Evolutionary conservation across 352 stramenopile genomes (phyloP).

Genomic region (Plasmopara halstedii): DNA sequence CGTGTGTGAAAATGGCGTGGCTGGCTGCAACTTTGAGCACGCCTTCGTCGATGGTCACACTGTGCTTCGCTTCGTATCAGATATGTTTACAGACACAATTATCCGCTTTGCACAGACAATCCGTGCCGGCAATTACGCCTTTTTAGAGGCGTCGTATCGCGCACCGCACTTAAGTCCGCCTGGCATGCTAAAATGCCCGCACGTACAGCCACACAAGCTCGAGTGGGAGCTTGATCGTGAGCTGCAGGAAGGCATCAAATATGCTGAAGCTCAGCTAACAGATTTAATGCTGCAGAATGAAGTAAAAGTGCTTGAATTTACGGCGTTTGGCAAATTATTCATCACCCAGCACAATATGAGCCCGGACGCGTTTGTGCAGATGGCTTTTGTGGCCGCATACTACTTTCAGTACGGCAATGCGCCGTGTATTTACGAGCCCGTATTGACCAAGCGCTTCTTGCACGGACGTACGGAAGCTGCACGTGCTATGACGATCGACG

Average conservation of each 20-base stretch:
- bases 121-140: slow-evolving; percentile 67
- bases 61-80: slow-evolving; percentile 85
- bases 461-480: slow-evolving; percentile 94
- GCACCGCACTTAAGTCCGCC: slow-evolving; percentile 45
- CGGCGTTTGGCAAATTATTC: slow-evolving; percentile 84
- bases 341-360: slow-evolving; percentile 89
- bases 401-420: slow-evolving; percentile 88
- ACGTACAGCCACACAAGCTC: slow-evolving; percentile 85
- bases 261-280: slow-evolving; percentile 89
- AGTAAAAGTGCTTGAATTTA: slow-evolving; percentile 93
- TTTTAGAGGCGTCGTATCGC: slow-evolving; percentile 70
- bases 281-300: slow-evolving; percentile 93
- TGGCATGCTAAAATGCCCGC: slow-evolving; percentile 28
- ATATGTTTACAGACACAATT: slow-evolving; percentile 89
- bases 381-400: slow-evolving; percentile 92
- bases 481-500: slow-evolving; percentile 86
- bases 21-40: slow-evolving; percentile 97
- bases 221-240: slow-evolving; percentile 80
- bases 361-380: slow-evolving; percentile 95
- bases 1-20: slow-evolving; percentile 90
- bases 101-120: slow-evolving; percentile 92
- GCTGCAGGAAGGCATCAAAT: slow-evolving; percentile 87
- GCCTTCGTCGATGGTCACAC: slow-evolving; percentile 96
- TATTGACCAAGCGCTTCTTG: slow-evolving; percentile 93
- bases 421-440: slow-evolving; percentile 91